Evolutionary conservation across 202 grass and related monocot genomes (phyloP).

Genomic region (Thinopyrum obtusiflorum): DNA sequence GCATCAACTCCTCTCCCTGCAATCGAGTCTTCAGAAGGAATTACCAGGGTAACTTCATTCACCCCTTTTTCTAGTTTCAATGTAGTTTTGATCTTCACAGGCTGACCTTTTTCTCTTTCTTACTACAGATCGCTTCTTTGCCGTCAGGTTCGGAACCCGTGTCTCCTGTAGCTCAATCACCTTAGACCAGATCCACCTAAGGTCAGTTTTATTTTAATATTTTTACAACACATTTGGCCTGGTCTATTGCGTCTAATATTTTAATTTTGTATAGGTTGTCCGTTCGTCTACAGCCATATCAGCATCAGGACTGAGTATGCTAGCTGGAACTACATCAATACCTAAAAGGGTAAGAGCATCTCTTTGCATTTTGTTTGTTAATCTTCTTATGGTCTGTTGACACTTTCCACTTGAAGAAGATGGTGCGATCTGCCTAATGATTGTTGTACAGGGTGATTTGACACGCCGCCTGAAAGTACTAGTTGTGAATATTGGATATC

Average conservation of each 20-base stretch:
- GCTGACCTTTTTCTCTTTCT: conserved; percentile 1
- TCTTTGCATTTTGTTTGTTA: neutral
- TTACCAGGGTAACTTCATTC: conserved; percentile 46
- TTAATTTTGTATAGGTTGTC: conserved; percentile 49
- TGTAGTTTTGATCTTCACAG: neutral
- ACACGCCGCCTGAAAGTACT: neutral
- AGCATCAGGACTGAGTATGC: conserved; percentile 54
- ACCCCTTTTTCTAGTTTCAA: conserved; percentile 10
- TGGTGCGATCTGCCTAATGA: neutral
- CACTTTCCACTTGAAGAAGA: neutral
- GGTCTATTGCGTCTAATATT: conserved; percentile 26
- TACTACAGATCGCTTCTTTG: conserved; percentile 34
- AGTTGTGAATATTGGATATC: conserved; percentile 1
- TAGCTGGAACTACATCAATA: conserved; percentile 36
- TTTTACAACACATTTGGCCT: neutral
- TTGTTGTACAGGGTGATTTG: neutral
- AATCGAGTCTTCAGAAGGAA: conserved; percentile 62
- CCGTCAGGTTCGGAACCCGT: conserved; percentile 35
- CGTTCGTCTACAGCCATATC: conserved; percentile 46
- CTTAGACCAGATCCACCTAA: conserved; percentile 36
- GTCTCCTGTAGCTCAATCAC: conserved; percentile 31
- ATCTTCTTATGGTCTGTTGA: neutral
- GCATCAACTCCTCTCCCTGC: conserved; percentile 52
- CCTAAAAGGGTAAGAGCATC: conserved; percentile 38
- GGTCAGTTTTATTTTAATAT: conserved; percentile 41